Evolutionary conservation across 2,329 filamentous ascomycete genomes (phyloP).

Genomic region (Fusarium fujikuroi): DNA sequence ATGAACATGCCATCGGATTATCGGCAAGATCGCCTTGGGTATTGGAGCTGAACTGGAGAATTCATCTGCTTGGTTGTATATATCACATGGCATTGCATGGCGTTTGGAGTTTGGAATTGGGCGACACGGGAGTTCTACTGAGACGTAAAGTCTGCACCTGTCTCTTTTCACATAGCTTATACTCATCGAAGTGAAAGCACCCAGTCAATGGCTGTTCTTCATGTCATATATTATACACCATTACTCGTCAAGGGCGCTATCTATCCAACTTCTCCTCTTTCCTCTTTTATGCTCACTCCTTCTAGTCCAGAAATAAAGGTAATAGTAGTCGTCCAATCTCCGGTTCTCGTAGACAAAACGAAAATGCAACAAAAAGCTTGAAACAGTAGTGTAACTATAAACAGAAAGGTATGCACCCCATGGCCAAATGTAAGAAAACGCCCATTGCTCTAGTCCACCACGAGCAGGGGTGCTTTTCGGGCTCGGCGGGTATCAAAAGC

Average conservation of each 20-base stretch:
- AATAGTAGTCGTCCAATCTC: slow-evolving; percentile 20
- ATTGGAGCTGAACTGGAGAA: neutral
- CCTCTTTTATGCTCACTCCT: slow-evolving; percentile 1
- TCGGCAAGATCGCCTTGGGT: neutral
- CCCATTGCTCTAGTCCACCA: slow-evolving; percentile 37
- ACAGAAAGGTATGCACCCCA: neutral
- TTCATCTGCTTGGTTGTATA: slow-evolving; percentile 6
- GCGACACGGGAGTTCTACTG: neutral
- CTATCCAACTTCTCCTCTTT: neutral
- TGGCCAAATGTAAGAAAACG: slow-evolving; percentile 19
- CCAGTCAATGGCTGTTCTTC: slow-evolving; percentile 24
- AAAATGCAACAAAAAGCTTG: slow-evolving; percentile 1
- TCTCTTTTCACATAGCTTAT: neutral
- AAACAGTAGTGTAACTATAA: neutral
- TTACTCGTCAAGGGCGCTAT: slow-evolving; percentile 19
- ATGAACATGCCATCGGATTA: slow-evolving; percentile 1
- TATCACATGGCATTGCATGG: slow-evolving; percentile 49
- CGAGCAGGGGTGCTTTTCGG: slow-evolving; percentile 35
- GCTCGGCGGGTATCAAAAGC: slow-evolving; percentile 45
- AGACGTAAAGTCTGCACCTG: slow-evolving; percentile 4
- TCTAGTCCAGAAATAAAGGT: neutral
- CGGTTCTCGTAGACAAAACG: slow-evolving; percentile 24
- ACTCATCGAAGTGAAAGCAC: neutral
- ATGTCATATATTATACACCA: slow-evolving; percentile 28
- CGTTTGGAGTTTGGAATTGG: slow-evolving; percentile 44